phyloP scores from a whole-genome alignment of 331 rosid genomes.

The Erythrophleum ivorense region DNA sequence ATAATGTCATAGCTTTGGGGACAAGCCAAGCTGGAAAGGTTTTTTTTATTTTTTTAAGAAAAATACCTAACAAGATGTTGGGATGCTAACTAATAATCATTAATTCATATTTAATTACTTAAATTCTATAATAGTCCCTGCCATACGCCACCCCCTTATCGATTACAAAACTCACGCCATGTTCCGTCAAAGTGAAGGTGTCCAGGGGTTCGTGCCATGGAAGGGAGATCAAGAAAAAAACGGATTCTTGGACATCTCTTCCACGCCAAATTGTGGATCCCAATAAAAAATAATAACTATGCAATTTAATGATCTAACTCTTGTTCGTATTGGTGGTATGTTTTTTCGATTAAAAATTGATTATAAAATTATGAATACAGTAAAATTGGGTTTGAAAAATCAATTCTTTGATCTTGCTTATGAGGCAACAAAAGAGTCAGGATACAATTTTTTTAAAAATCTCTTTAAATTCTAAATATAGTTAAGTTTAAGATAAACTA shows the following conservation, averaged over 20 bases:
- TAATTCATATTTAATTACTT: neutral
- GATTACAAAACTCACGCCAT: too few species aligned
- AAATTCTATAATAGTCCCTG: neutral
- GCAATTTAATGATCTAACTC: neutral
- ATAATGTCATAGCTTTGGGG: too few species aligned
- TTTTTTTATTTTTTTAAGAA: neutral
- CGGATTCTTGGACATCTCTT: neutral
- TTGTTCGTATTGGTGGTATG: neutral
- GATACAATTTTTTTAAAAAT: too few species aligned
- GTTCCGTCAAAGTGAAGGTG: neutral
- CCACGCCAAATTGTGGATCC: neutral
- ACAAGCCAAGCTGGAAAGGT: slow-evolving; percentile 35
- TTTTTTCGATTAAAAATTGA: too few species aligned
- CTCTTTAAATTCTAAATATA: too few species aligned
- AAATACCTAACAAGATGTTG: slow-evolving; percentile 20
- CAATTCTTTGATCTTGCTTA: too few species aligned
- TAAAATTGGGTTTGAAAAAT: too few species aligned
- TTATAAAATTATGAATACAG: too few species aligned
- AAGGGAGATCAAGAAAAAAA: neutral
- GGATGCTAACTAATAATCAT: slow-evolving; percentile 3
- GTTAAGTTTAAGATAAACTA: too few species aligned
- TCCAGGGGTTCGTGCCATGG: neutral
- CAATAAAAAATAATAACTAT: too few species aligned
- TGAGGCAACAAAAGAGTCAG: too few species aligned
- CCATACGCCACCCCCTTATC: too few species aligned